Percentiles rank a stretch among this genome's conserved stretches.
These are phyloP conservation scores for Chimonanthus salicifolius DNA, from an alignment of 164 flowering plant species.

Conservation along the genomic window DNA sequence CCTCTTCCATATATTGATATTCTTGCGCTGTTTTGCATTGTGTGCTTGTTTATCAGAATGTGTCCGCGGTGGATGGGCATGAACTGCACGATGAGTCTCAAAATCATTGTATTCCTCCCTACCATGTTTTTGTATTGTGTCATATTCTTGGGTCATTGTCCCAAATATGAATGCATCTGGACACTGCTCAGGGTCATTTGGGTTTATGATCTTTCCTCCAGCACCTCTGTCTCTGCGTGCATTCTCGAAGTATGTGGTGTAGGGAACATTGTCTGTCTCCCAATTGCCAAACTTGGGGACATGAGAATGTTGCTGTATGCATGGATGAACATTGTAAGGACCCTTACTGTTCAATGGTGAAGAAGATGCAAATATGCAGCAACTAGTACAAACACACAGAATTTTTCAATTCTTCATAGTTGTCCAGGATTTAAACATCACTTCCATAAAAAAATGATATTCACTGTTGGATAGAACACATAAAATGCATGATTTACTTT, in stretches of 20 bases:
- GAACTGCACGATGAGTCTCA: conserved; percentile 1
- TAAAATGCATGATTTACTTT: too few species aligned
- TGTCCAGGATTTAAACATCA: too few species aligned
- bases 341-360: background rate
- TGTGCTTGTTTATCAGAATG: conserved; percentile 8
- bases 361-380: background rate
- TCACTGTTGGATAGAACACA: too few species aligned
- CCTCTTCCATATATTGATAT: conserved; percentile 4
- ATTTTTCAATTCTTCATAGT: too few species aligned
- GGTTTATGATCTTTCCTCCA: conserved; percentile 37
- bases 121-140: background rate
- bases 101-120: background rate
- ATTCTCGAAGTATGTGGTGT: conserved; percentile 51
- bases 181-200: conserved; percentile 67
- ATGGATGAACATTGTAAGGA: background rate
- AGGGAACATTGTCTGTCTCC: conserved; percentile 53
- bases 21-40: conserved; percentile 1
- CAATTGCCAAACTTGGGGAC: conserved; percentile 62
- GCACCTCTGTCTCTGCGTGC: conserved; percentile 42
- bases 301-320: conserved; percentile 33
- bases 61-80: background rate
- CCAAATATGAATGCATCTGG: conserved; percentile 38
- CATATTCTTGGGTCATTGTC: background rate
- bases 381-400: too few species aligned
- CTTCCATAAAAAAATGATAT: too few species aligned